A percentile compares a stretch with the other conserved stretches of the same genome.
Conservation (phyloP, 371 early-diverging fungal species). For the Mortierella sp. region DNA sequence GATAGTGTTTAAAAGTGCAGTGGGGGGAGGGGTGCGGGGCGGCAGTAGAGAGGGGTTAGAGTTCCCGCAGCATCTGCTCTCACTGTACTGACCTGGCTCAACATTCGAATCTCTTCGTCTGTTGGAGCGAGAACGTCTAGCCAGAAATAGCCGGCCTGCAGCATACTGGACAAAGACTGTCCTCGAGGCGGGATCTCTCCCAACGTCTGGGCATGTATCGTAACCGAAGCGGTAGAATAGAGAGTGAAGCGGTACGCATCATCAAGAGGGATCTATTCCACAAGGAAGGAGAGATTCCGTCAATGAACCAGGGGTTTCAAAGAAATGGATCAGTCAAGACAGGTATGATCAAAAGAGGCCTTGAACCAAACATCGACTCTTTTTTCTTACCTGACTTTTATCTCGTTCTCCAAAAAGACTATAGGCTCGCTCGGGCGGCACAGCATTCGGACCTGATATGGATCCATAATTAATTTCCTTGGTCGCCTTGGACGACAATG, state of each 20-base stretch:
- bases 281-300: not conserved
- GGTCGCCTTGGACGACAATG: constrained; percentile 13
- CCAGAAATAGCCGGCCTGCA: constrained; percentile 81
- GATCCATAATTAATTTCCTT: constrained; percentile 34
- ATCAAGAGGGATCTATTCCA: constrained; percentile 43
- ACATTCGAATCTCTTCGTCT: constrained; percentile 77
- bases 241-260: constrained; percentile 62
- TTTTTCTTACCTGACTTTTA: constrained; percentile 33
- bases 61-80: too few relatives aligned
- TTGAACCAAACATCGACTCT: too few relatives aligned
- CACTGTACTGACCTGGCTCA: constrained; percentile 63
- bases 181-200: constrained; percentile 56
- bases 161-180: constrained; percentile 53
- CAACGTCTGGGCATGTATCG: constrained; percentile 60
- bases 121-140: constrained; percentile 87
- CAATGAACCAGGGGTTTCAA: too few relatives aligned
- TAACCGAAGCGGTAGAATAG: constrained; percentile 64
- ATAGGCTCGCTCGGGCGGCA: constrained; percentile 35
- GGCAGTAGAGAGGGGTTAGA: too few relatives aligned
- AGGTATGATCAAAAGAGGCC: too few relatives aligned
- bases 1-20: not conserved
- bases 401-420: constrained; percentile 53
- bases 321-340: too few relatives aligned
- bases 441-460: constrained; percentile 12
- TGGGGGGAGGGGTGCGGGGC: not conserved